phyloP scores from a whole-genome alignment of 1,139 yeast genomes.

The Nadsonia starkeyi-henricii region DNA sequence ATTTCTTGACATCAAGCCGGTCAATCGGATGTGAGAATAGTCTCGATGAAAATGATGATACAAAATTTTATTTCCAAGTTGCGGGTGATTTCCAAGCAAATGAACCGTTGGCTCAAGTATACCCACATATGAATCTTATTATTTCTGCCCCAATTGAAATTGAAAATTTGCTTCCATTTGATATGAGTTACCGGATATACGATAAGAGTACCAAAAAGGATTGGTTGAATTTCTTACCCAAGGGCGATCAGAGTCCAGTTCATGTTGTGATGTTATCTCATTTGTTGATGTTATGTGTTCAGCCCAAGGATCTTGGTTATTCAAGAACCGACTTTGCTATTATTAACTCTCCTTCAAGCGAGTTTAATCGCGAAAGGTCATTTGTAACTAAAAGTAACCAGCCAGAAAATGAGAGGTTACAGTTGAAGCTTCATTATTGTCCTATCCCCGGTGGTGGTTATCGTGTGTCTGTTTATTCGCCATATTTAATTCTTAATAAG shows the following conservation, averaged over 20 bases:
- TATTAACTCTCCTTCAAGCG: conserved; percentile 40
- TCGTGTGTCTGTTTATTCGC: conserved; percentile 56
- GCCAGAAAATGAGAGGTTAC: conserved; percentile 57
- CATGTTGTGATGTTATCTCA: conserved; percentile 71
- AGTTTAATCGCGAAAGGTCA: conserved; percentile 40
- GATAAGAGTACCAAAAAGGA: conserved; percentile 63
- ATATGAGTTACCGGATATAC: conserved; percentile 58
- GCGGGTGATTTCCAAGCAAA: conserved; percentile 48
- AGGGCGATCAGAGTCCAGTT: conserved; percentile 55
- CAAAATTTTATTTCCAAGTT: conserved; percentile 56
- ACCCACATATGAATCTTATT: conserved; percentile 72
- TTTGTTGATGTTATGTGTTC: conserved; percentile 56
- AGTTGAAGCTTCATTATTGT: conserved; percentile 53
- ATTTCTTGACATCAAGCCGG: conserved; percentile 9
- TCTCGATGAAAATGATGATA: conserved; percentile 22
- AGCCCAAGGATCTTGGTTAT: conserved; percentile 52
- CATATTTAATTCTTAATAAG: conserved; percentile 70
- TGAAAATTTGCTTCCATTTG: conserved; percentile 76
- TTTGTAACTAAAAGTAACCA: conserved; percentile 16
- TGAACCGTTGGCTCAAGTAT: conserved; percentile 59
- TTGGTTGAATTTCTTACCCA: conserved; percentile 47
- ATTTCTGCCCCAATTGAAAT: conserved; percentile 80
- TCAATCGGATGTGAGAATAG: conserved; percentile 3
- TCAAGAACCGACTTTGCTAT: conserved; percentile 69
- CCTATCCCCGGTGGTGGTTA: conserved; percentile 13